Evolutionary conservation across 1,284 basidiomycete genomes (phyloP), one percentile per base, ranked within the genome.

Genomic region (Trametes sp.): DNA sequence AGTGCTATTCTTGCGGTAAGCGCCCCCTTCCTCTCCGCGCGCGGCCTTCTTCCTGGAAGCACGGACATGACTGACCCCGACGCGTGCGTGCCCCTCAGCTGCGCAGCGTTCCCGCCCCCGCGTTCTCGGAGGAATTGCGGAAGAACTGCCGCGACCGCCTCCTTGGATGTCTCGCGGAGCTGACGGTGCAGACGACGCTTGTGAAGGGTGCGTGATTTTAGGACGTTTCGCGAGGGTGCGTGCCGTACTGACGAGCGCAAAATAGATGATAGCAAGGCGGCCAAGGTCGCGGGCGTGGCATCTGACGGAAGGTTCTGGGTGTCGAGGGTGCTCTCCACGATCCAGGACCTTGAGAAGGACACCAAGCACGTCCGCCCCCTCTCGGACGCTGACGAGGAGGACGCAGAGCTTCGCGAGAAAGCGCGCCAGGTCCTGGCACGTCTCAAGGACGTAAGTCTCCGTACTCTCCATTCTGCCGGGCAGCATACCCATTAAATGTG

Each of bases 221-320:
- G n/a, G n/a, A n/a, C n/a, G 38, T n/a, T 46, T 42, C 52, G 21
- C 9, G 23, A 19, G 14, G 35, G 28, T n/a, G 35, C 21, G n/a
- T 9, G 29, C 35, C 38, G 23, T n/a, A 46, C 44, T 64, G 59
- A 63, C 33, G 11, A n/a, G 26, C 41, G 24, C 28, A 38, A 6
- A 55, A 42, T 24, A 65, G 76, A 70, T 69, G 86, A 79, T 42
- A 81, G 84, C 56, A 87, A 85, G 66, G 74, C 80, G 1, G 75
- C 77, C 21, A 90, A 88, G 72, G 74, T 82, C 23, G 77, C 85
- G 21, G 91, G 86, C 2, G 84, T 87, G 24, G 85, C 91, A 46
- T 82, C 86, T 6, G 84, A 90, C 59, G 93, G 94, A 26, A 84
- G 89, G 69, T 87, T 92, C 59, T 98, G 96, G 96, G 79, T 94